phyloP scores from a whole-genome alignment of 129 eudicot species.

The Helianthus tuberosus region DNA sequence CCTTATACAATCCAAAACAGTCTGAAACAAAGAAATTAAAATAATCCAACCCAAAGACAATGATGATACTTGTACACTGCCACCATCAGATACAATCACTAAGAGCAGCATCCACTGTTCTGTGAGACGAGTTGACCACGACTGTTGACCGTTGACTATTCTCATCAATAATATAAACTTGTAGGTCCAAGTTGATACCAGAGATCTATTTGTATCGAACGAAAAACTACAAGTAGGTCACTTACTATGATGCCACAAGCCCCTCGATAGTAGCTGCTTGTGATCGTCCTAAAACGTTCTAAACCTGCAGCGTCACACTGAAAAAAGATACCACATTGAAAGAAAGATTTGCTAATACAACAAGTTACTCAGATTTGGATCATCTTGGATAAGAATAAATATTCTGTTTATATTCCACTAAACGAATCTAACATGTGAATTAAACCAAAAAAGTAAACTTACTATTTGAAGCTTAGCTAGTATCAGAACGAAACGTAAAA shows the following conservation, averaged over 20 bases:
- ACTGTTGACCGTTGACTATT: constrained; percentile 57
- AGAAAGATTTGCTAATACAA: not conserved
- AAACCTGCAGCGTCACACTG: constrained; percentile 48
- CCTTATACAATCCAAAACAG: constrained; percentile 43
- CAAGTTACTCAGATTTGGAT: not conserved
- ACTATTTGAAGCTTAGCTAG: no score
- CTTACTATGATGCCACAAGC: constrained; percentile 50
- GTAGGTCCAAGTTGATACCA: not conserved
- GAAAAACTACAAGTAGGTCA: constrained; percentile 8
- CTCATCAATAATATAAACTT: not conserved
- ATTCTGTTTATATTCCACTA: not conserved
- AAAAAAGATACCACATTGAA: not conserved
- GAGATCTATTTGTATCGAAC: constrained; percentile 3
- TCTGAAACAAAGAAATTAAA: constrained; percentile 22
- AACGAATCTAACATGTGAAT: constrained; percentile 2
- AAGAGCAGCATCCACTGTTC: constrained; percentile 83
- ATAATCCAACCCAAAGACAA: constrained; percentile 35
- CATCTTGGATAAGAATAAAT: constrained; percentile 7
- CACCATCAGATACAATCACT: constrained; percentile 34
- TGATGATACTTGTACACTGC: constrained; percentile 34
- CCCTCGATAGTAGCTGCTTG: constrained; percentile 49
- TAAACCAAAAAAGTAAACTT: constrained; percentile 20
- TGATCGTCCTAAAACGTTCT: constrained; percentile 50
- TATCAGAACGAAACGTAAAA: no score
- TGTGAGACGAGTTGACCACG: constrained; percentile 87